These are phyloP conservation scores for Micractinium sp. DNA, from an alignment of 139 green algal species.

Conservation along the genomic window DNA sequence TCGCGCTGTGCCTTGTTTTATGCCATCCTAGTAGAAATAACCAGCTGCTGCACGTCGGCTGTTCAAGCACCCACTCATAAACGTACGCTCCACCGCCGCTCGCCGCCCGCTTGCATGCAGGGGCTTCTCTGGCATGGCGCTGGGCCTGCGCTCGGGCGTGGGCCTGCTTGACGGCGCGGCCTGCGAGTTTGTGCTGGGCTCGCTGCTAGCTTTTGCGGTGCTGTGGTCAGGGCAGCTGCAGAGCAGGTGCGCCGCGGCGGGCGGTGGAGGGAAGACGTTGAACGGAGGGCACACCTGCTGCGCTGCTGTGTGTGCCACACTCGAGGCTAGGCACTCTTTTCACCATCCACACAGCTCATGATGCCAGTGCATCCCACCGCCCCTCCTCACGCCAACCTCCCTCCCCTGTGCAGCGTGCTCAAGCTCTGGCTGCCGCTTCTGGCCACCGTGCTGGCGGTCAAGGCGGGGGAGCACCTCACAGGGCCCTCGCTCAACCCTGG, in stretches of 20 bases:
- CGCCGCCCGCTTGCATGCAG: neutral
- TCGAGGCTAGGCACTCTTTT: neutral
- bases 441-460: constrained; percentile 23
- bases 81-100: neutral
- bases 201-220: constrained; percentile 12
- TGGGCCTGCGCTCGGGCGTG: constrained; percentile 10
- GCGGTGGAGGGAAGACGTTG: neutral
- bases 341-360: no score
- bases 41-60: neutral
- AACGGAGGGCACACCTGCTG: neutral
- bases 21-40: no score
- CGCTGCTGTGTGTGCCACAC: neutral
- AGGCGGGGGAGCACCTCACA: neutral
- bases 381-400: no score
- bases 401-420: neutral
- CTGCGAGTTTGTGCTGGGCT: constrained; percentile 35
- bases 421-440: constrained; percentile 28
- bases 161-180: constrained; percentile 18
- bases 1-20: no score
- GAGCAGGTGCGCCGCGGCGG: neutral
- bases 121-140: neutral
- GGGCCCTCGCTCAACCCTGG: constrained; percentile 36
- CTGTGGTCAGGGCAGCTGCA: constrained; percentile 11
- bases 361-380: neutral
- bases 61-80: neutral